Percentiles rank a stretch among this genome's conserved stretches.
phyloP scores from a whole-genome alignment of 129 eudicot species.

The Artemisia argyi region DNA sequence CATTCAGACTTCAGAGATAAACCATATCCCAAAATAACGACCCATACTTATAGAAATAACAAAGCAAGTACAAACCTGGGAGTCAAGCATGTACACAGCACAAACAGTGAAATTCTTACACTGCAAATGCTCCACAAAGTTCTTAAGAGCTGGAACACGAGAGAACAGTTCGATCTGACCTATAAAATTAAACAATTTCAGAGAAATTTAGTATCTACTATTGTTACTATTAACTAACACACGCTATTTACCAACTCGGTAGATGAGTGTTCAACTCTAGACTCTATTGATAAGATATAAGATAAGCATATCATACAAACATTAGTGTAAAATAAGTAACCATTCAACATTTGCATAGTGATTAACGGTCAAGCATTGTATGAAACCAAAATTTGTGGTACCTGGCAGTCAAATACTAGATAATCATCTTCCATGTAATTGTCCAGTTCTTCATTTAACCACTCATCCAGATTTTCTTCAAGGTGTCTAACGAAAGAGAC shows the following conservation, averaged over 20 bases:
- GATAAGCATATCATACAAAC: background rate
- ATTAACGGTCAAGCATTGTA: background rate
- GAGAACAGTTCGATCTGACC: constrained; percentile 98
- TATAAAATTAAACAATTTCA: constrained; percentile 18
- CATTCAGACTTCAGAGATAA: background rate
- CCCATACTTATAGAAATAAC: background rate
- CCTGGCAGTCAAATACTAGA: constrained; percentile 92
- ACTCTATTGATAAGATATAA: background rate
- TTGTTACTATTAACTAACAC: background rate
- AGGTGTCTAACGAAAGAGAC: constrained; percentile 54
- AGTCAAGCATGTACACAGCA: constrained; percentile 84
- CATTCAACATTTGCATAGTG: background rate
- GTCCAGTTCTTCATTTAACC: constrained; percentile 83
- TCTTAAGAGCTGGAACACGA: constrained; percentile 88
- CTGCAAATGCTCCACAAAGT: constrained; percentile 90
- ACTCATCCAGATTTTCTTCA: constrained; percentile 84
- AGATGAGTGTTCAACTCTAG: background rate
- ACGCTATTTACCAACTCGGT: background rate
- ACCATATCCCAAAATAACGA: background rate
- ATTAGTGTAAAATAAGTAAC: background rate
- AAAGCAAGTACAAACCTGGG: constrained; percentile 55
- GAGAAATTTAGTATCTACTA: background rate
- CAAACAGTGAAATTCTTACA: constrained; percentile 91
- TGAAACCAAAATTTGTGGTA: constrained; percentile 14
- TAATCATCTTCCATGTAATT: constrained; percentile 88